A percentile compares a stretch with the other conserved stretches of the same genome.
Conservation (phyloP, 1,139 yeast species). For the Geotrichum siamense region DNA sequence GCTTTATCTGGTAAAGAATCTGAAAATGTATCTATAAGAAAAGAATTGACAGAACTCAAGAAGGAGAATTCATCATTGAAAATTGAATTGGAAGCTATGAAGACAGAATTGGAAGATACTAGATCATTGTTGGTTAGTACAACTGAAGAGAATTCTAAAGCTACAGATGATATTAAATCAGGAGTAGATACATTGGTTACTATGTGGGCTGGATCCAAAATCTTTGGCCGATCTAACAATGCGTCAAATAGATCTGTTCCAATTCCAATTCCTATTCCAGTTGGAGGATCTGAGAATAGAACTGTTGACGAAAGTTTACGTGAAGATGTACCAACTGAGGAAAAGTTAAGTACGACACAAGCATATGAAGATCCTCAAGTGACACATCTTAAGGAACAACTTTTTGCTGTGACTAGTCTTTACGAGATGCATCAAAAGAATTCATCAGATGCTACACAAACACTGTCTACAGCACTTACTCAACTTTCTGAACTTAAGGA, state of each 20-base stretch:
- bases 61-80: slow-evolving; percentile 21
- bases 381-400: slow-evolving; percentile 21
- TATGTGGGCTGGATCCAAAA: slow-evolving; percentile 30
- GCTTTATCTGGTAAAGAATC: slow-evolving; percentile 23
- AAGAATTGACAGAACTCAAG: slow-evolving; percentile 23
- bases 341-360: slow-evolving; percentile 19
- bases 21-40: slow-evolving; percentile 21
- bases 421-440: slow-evolving; percentile 32
- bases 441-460: slow-evolving; percentile 28
- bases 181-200: slow-evolving; percentile 28
- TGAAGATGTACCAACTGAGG: slow-evolving; percentile 19
- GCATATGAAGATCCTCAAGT: slow-evolving; percentile 22
- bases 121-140: slow-evolving; percentile 4
- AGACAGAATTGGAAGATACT: slow-evolving; percentile 15
- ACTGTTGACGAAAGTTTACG: slow-evolving; percentile 15
- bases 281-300: slow-evolving; percentile 6
- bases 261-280: slow-evolving; percentile 3
- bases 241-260: neutral
- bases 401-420: slow-evolving; percentile 24
- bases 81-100: slow-evolving; percentile 22
- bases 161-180: slow-evolving; percentile 25
- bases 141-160: slow-evolving; percentile 14
- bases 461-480: slow-evolving; percentile 25
- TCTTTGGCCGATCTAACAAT: slow-evolving; percentile 16
- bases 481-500: slow-evolving; percentile 27